Percentiles rank a stretch among this genome's conserved stretches.
phyloP scores from a whole-genome alignment of 2,329 filamentous ascomycete genomes.

The Stenocarpella maydis region DNA sequence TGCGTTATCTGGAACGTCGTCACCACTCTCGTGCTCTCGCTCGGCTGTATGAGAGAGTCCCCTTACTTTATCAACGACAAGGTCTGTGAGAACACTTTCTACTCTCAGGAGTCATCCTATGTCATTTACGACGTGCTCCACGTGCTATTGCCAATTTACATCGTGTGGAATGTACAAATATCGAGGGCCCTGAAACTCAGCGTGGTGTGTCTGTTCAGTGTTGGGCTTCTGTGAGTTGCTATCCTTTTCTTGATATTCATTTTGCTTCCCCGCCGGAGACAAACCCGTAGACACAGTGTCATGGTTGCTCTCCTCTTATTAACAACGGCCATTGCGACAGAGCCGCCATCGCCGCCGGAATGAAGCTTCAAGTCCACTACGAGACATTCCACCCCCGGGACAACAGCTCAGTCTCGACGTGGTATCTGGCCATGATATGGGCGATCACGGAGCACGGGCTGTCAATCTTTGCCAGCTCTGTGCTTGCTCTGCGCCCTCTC shows the following conservation, averaged over 20 bases:
- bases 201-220: slow-evolving; percentile 30
- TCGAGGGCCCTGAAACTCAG: slow-evolving; percentile 23
- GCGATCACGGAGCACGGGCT: slow-evolving; percentile 31
- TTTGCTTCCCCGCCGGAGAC: too few relatives aligned
- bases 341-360: slow-evolving; percentile 30
- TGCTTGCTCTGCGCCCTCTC: slow-evolving; percentile 32
- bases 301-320: not conserved
- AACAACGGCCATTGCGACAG: not conserved
- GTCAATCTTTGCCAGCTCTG: slow-evolving; percentile 32
- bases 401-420: not conserved
- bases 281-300: too few relatives aligned
- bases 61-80: not conserved
- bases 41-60: slow-evolving; percentile 27
- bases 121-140: slow-evolving; percentile 30
- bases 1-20: slow-evolving; percentile 29
- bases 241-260: not conserved
- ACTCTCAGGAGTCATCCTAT: slow-evolving; percentile 32
- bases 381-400: slow-evolving; percentile 8
- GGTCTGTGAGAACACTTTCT: slow-evolving; percentile 30
- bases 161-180: slow-evolving; percentile 34
- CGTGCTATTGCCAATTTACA: slow-evolving; percentile 31
- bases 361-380: slow-evolving; percentile 32
- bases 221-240: slow-evolving; percentile 34
- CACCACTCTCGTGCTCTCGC: slow-evolving; percentile 25
- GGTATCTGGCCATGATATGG: slow-evolving; percentile 30